Evolutionary conservation across 2,329 filamentous ascomycete species (phyloP).

Genomic region (Aspergillus pseudotamarii): DNA sequence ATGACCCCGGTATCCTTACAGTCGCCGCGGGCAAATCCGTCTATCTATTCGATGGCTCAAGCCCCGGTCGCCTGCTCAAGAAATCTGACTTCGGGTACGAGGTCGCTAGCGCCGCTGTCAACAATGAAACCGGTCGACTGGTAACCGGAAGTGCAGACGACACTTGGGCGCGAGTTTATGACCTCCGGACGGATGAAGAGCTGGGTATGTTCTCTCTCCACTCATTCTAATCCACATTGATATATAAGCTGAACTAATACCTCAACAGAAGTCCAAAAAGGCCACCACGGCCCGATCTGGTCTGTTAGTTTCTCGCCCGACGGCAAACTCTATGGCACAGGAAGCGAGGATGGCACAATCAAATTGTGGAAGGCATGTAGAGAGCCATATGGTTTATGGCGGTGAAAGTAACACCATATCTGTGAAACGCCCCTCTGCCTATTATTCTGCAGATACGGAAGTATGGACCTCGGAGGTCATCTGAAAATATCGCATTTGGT

Average conservation of each 20-base stretch:
- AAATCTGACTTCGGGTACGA: slow-evolving; percentile 78
- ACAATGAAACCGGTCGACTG: slow-evolving; percentile 77
- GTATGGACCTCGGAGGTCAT: background rate
- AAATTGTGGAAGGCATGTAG: slow-evolving; percentile 79
- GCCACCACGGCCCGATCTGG: slow-evolving; percentile 97
- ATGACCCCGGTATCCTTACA: slow-evolving; percentile 73
- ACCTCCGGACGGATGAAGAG: slow-evolving; percentile 81
- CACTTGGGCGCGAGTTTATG: slow-evolving; percentile 95
- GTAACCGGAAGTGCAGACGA: slow-evolving; percentile 90
- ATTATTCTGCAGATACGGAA: background rate
- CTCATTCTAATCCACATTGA: background rate
- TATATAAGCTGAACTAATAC: background rate
- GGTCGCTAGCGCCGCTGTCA: slow-evolving; percentile 86
- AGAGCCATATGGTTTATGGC: slow-evolving; percentile 68
- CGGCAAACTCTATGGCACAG: slow-evolving; percentile 93
- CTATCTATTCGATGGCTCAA: slow-evolving; percentile 83
- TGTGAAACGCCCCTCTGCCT: background rate
- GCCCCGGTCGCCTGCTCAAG: slow-evolving; percentile 73
- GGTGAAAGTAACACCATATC: slow-evolving; percentile 35
- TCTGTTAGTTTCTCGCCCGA: slow-evolving; percentile 93
- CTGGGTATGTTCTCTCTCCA: slow-evolving; percentile 55
- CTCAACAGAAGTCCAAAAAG: slow-evolving; percentile 80
- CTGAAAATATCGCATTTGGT: background rate
- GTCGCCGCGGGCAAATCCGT: slow-evolving; percentile 93
- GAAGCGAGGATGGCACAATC: slow-evolving; percentile 95